Evolutionary conservation across 306 rosid species (phyloP).

Genomic region (Malus sieversii): DNA sequence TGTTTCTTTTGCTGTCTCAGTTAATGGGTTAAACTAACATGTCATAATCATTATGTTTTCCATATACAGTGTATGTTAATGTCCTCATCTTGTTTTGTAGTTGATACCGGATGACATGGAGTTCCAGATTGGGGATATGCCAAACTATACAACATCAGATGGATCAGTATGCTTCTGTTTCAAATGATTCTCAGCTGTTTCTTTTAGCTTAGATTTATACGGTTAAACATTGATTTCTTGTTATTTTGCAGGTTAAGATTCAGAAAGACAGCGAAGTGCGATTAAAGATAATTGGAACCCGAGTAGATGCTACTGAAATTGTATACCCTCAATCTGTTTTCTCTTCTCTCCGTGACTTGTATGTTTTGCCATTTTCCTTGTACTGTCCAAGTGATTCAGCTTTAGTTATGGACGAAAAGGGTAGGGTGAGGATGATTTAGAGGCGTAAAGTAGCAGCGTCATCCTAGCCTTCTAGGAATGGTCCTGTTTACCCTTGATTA

Average conservation of each 20-base stretch:
- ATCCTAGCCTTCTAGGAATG: not conserved
- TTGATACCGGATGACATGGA: constrained; percentile 97
- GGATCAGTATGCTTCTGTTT: constrained; percentile 61
- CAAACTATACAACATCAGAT: constrained; percentile 93
- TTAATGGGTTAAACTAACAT: not conserved
- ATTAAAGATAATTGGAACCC: constrained; percentile 88
- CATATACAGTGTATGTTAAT: not conserved
- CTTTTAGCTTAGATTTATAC: not conserved
- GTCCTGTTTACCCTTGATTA: not conserved
- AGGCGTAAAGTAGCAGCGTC: not conserved
- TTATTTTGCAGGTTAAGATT: constrained; percentile 70
- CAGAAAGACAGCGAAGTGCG: constrained; percentile 98
- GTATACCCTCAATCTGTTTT: constrained; percentile 24
- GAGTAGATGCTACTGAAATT: constrained; percentile 96
- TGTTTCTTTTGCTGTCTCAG: not conserved
- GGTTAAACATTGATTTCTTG: constrained; percentile 10
- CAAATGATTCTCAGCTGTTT: not conserved
- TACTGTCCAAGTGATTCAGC: not conserved
- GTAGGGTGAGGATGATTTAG: not conserved
- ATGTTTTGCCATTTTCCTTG: not conserved
- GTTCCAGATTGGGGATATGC: constrained; percentile 81
- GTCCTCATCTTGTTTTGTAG: constrained; percentile 25
- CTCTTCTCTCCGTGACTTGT: not conserved
- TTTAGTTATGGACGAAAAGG: not conserved
- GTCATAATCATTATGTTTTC: not conserved